phyloP scores from a whole-genome alignment of 768 basidiomycete genomes.

The Boletales sp. region DNA sequence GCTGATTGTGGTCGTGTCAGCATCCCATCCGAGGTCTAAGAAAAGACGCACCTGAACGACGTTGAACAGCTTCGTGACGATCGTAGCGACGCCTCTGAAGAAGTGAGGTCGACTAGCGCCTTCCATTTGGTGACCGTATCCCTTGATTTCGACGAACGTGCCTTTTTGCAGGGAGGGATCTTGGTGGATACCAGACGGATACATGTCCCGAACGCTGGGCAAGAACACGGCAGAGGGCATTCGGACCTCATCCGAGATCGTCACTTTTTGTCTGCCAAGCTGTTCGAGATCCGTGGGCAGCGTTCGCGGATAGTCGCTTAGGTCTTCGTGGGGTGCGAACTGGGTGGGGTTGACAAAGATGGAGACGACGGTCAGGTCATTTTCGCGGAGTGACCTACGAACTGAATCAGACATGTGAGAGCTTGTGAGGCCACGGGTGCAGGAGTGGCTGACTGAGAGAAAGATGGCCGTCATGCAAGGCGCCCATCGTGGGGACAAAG shows the following conservation, averaged over 20 bases:
- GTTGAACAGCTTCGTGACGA: conserved; percentile 95
- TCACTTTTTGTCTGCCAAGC: conserved; percentile 40
- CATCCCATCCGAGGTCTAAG: background rate
- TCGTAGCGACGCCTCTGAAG: conserved; percentile 93
- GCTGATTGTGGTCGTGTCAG: conserved; percentile 36
- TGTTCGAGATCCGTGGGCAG: conserved; percentile 69
- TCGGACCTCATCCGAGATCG: conserved; percentile 31
- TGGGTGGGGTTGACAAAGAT: conserved; percentile 99
- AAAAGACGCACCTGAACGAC: conserved; percentile 63
- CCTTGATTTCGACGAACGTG: conserved; percentile 90
- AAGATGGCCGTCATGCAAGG: conserved; percentile 90
- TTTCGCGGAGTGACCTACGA: conserved; percentile 65
- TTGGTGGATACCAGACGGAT: conserved; percentile 87
- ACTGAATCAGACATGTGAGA: conserved; percentile 45
- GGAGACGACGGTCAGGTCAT: conserved; percentile 86
- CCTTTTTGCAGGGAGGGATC: conserved; percentile 72
- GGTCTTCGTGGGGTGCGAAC: conserved; percentile 94
- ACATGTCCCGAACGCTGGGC: conserved; percentile 81
- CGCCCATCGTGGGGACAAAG: conserved; percentile 98
- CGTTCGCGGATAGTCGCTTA: conserved; percentile 87
- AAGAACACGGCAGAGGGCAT: conserved; percentile 71
- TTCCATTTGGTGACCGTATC: conserved; percentile 91
- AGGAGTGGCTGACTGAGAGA: conserved; percentile 66
- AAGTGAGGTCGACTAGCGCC: conserved; percentile 84
- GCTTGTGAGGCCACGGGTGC: background rate